phyloP scores from a whole-genome alignment of 1,284 basidiomycete genomes.

The Puccinia triticina region DNA sequence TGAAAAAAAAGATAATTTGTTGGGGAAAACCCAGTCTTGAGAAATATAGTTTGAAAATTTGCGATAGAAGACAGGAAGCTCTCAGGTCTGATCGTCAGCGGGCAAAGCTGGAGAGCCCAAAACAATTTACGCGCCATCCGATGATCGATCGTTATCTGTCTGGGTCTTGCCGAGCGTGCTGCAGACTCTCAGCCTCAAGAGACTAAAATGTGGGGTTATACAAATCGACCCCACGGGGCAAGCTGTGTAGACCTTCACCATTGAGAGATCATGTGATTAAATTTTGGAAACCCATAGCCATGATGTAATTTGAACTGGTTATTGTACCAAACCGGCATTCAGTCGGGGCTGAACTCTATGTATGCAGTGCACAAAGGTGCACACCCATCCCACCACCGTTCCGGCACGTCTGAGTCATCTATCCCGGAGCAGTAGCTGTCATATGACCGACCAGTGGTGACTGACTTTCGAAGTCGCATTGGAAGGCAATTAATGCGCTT shows the following conservation, averaged over 20 bases:
- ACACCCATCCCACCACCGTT: neutral
- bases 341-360: neutral
- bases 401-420: too few species aligned
- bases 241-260: neutral
- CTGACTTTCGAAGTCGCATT: too few species aligned
- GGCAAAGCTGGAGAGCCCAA: neutral
- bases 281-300: neutral
- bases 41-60: too few species aligned
- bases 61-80: too few species aligned
- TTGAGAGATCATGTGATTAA: neutral
- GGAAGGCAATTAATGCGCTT: too few species aligned
- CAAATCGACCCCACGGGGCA: neutral
- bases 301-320: neutral
- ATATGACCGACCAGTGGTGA: too few species aligned
- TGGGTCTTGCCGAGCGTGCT: neutral
- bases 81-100: too few species aligned
- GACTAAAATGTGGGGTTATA: slow-evolving; percentile 10
- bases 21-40: too few species aligned
- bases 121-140: neutral
- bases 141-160: neutral
- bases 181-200: neutral
- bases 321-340: neutral
- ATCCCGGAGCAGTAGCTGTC: too few species aligned
- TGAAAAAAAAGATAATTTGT: too few species aligned
- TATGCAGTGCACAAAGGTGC: too few species aligned